phyloP scores from a whole-genome alignment of 116 monocot species.

The Papilionanthe hybrid region DNA sequence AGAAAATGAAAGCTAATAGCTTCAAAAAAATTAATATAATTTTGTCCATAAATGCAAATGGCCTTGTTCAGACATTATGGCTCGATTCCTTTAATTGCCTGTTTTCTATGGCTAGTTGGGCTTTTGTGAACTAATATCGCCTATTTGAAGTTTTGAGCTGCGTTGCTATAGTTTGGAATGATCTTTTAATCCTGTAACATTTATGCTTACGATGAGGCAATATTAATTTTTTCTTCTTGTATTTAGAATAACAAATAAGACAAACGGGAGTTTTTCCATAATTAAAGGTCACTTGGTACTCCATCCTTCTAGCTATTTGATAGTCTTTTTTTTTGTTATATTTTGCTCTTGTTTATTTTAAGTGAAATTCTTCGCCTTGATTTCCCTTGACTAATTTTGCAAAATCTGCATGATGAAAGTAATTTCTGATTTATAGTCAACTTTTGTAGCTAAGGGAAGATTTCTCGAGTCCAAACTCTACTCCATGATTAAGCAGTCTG shows the following conservation, averaged over 20 bases:
- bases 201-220: background rate
- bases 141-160: no score
- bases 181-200: background rate
- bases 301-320: background rate
- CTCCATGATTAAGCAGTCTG: slow-evolving; percentile 27
- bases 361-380: background rate
- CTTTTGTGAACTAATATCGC: no score
- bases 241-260: background rate
- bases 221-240: background rate
- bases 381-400: background rate
- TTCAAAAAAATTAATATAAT: no score
- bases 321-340: background rate
- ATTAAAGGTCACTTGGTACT: background rate
- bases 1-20: no score
- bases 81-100: no score
- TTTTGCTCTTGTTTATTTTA: background rate
- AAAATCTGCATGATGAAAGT: background rate
- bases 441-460: slow-evolving; percentile 72
- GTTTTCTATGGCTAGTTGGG: no score
- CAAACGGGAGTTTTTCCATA: background rate
- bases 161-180: background rate
- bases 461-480: slow-evolving; percentile 75
- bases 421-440: background rate
- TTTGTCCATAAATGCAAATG: no score
- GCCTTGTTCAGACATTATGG: no score